These are phyloP conservation scores for Leccinum truebloodii DNA, from an alignment of 768 basidiomycete species.

Conservation along the genomic window DNA sequence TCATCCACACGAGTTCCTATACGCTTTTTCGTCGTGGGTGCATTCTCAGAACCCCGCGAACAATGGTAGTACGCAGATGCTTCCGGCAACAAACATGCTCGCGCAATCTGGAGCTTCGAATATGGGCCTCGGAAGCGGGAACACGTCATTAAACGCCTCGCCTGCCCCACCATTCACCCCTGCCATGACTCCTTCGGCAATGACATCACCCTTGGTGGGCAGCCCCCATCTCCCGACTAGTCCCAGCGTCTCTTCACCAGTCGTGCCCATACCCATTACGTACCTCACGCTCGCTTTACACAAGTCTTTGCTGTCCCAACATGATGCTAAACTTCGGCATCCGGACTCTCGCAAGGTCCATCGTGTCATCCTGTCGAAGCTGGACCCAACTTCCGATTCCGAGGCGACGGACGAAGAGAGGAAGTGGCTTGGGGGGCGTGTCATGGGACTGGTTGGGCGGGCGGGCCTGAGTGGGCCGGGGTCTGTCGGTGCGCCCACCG, in stretches of 20 bases:
- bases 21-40: slow-evolving; percentile 42
- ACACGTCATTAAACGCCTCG: slow-evolving; percentile 21
- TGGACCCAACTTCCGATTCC: slow-evolving; percentile 43
- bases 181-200: slow-evolving; percentile 3
- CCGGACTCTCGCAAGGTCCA: slow-evolving; percentile 62
- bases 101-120: slow-evolving; percentile 16
- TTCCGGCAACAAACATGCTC: slow-evolving; percentile 35
- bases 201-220: slow-evolving; percentile 11
- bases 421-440: slow-evolving; percentile 32
- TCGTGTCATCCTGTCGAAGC: slow-evolving; percentile 58
- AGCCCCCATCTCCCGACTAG: slow-evolving; percentile 11
- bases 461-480: slow-evolving; percentile 40
- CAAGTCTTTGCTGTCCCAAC: slow-evolving; percentile 26
- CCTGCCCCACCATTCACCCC: slow-evolving; percentile 15
- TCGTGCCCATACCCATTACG: slow-evolving; percentile 3
- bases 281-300: slow-evolving; percentile 31
- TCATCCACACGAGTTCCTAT: slow-evolving; percentile 58
- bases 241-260: slow-evolving; percentile 14
- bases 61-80: slow-evolving; percentile 18
- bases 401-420: slow-evolving; percentile 35
- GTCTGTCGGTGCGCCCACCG: slow-evolving; percentile 45
- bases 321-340: slow-evolving; percentile 32
- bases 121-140: slow-evolving; percentile 12
- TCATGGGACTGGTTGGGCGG: slow-evolving; percentile 42
- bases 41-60: slow-evolving; percentile 21